Conservation (phyloP, 192 early-diverging fungal genomes). For the Irineochytrium annulatum region DNA sequence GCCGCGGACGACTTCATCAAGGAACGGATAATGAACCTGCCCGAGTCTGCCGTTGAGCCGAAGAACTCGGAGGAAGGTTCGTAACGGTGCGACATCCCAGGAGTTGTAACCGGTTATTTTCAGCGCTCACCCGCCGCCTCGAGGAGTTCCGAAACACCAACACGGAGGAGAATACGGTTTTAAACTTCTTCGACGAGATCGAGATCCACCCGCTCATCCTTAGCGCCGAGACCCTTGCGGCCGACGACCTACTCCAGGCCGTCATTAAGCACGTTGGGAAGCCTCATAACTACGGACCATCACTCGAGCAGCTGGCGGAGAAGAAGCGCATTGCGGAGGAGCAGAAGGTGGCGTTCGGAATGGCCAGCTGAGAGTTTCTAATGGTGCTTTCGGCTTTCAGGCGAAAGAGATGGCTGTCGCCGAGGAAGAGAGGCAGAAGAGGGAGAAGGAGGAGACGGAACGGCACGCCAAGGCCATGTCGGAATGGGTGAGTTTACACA, state of each 20-base stretch:
- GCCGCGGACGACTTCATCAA: constrained; percentile 50
- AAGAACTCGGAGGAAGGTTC: constrained; percentile 56
- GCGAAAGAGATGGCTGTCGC: constrained; percentile 40
- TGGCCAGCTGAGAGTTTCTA: not conserved
- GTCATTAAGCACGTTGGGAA: constrained; percentile 43
- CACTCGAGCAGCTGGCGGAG: constrained; percentile 51
- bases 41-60: constrained; percentile 48
- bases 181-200: constrained; percentile 62
- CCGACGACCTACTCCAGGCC: constrained; percentile 32
- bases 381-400: constrained; percentile 16
- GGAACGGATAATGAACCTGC: constrained; percentile 52
- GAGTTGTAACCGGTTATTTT: not conserved
- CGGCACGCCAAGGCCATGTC: constrained; percentile 49
- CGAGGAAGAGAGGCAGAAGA: constrained; percentile 38
- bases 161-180: constrained; percentile 53
- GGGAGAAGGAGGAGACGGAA: constrained; percentile 54
- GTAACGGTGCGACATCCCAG: not conserved
- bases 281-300: constrained; percentile 60
- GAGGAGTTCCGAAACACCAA: constrained; percentile 49
- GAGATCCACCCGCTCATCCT: constrained; percentile 50
- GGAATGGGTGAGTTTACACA: constrained; percentile 50
- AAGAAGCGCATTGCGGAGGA: constrained; percentile 42
- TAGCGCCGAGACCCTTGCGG: constrained; percentile 29
- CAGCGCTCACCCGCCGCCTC: constrained; percentile 42
- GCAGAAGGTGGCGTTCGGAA: constrained; percentile 20